These are phyloP conservation scores for Canna indica DNA, from an alignment of 176 grass and related monocot species.

Conservation along the genomic window DNA sequence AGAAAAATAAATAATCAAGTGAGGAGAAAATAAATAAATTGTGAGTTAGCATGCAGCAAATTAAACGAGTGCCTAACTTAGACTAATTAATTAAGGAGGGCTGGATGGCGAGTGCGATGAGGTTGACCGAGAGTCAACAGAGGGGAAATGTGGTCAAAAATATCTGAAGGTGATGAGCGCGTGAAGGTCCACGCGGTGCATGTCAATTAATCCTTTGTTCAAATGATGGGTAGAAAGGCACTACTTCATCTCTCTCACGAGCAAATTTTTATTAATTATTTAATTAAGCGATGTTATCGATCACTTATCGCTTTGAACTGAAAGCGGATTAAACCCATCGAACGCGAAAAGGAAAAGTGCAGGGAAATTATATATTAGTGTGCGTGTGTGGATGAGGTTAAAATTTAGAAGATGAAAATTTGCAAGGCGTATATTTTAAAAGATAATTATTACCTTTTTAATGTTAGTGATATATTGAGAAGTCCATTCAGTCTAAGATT, in stretches of 20 bases:
- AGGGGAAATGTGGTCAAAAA: not conserved
- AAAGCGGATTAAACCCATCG: too few species aligned
- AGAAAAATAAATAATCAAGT: not conserved
- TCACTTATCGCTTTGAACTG: too few species aligned
- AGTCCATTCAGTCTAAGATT: too few species aligned
- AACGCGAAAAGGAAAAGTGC: too few species aligned
- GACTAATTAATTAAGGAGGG: not conserved
- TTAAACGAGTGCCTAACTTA: not conserved
- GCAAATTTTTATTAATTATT: too few species aligned
- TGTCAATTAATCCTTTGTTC: not conserved
- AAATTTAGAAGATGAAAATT: too few species aligned
- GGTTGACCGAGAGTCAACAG: not conserved
- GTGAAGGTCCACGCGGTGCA: not conserved
- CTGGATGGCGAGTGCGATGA: not conserved
- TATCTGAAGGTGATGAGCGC: not conserved
- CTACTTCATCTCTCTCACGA: not conserved
- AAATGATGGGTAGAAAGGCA: not conserved
- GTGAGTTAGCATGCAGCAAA: not conserved
- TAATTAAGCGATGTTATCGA: too few species aligned
- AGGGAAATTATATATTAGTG: too few species aligned
- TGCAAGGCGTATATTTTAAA: too few species aligned
- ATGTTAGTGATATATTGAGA: too few species aligned
- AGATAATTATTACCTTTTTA: too few species aligned
- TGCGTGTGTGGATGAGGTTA: too few species aligned
- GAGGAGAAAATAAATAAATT: not conserved